phyloP scores from a whole-genome alignment of 169 alveolate genomes.

The Plasmodium yoelii region DNA sequence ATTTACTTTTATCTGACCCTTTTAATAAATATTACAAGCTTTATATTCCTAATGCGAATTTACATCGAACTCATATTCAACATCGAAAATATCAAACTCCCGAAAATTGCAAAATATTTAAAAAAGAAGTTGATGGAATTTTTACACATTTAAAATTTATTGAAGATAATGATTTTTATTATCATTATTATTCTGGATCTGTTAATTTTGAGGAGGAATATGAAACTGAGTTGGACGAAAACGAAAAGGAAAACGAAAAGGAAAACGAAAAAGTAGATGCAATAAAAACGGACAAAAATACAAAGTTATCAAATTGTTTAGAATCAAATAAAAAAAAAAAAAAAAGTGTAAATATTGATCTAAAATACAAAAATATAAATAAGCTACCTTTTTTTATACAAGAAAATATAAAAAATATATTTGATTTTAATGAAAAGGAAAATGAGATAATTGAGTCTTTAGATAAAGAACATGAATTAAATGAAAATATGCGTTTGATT shows the following conservation, averaged over 20 bases:
- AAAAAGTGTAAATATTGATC: constrained; percentile 2
- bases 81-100: constrained; percentile 82
- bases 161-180: constrained; percentile 9
- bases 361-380: constrained; percentile 26
- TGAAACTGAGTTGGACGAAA: background rate
- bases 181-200: background rate
- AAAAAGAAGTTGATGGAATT: constrained; percentile 72
- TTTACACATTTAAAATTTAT: constrained; percentile 20
- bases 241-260: too few species aligned
- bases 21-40: constrained; percentile 78
- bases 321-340: background rate
- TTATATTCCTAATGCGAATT: constrained; percentile 83
- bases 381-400: constrained; percentile 47
- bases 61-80: constrained; percentile 86
- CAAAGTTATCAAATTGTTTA: background rate
- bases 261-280: background rate
- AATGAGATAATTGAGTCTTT: background rate
- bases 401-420: constrained; percentile 18
- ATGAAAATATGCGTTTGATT: background rate
- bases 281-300: background rate
- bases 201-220: background rate
- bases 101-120: constrained; percentile 78
- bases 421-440: constrained; percentile 18
- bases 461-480: background rate
- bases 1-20: constrained; percentile 80